Conservation (phyloP, 306 rosid genomes). For the Quercus dentata region DNA sequence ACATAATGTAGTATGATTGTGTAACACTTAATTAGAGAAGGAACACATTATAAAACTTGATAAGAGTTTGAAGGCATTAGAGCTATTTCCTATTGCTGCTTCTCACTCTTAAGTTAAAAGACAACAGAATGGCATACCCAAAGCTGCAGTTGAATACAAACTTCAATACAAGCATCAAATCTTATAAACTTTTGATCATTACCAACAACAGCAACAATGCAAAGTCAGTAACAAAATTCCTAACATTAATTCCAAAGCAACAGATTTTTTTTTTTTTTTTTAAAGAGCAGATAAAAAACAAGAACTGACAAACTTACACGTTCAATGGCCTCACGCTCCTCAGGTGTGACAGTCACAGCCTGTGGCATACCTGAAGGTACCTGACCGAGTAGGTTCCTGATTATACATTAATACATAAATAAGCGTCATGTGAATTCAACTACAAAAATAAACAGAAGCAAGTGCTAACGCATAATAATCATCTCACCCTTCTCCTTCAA, state of each 20-base stretch:
- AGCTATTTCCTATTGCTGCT: background rate
- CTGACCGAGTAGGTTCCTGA: slow-evolving; percentile 68
- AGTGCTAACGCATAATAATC: background rate
- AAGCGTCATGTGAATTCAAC: slow-evolving; percentile 16
- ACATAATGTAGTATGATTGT: background rate
- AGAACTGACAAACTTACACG: slow-evolving; percentile 59
- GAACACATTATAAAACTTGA: background rate
- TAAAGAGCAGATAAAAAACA: too few relatives aligned
- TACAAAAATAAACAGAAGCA: background rate
- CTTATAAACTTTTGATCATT: too few relatives aligned
- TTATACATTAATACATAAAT: slow-evolving; percentile 17
- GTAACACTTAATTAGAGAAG: background rate
- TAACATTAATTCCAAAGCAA: background rate
- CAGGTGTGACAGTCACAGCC: slow-evolving; percentile 77
- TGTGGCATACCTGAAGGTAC: slow-evolving; percentile 62
- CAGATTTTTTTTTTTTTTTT: too few relatives aligned
- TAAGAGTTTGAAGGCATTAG: background rate
- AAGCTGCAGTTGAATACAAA: too few relatives aligned
- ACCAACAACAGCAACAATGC: too few relatives aligned
- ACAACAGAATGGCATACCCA: background rate
- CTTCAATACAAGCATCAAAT: too few relatives aligned
- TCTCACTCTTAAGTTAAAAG: background rate
- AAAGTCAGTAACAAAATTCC: too few relatives aligned
- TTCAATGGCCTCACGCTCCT: slow-evolving; percentile 87
- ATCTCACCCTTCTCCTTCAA: slow-evolving; percentile 86